These are phyloP conservation scores for Calonectria ilicicola DNA, from an alignment of 2,329 filamentous ascomycete species.

Conservation along the genomic window DNA sequence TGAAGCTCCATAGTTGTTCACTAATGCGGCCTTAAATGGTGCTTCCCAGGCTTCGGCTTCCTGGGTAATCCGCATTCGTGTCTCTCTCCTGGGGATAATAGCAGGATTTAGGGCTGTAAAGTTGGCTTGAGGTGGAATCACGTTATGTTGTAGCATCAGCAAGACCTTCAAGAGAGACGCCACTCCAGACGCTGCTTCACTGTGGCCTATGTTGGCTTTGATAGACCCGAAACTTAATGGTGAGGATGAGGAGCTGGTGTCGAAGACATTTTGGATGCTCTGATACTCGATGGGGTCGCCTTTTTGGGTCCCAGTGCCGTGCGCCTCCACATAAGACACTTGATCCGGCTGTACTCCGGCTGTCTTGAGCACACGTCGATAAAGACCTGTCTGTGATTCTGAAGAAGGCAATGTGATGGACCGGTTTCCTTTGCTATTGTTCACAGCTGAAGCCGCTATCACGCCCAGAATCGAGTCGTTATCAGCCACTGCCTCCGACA, in stretches of 20 bases:
- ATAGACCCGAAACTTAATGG: not conserved
- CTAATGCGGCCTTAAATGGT: not conserved
- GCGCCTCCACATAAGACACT: not conserved
- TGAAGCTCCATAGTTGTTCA: not conserved
- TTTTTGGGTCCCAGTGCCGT: not conserved
- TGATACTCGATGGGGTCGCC: not conserved
- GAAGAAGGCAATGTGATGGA: not conserved
- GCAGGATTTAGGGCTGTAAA: not conserved
- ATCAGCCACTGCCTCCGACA: not conserved
- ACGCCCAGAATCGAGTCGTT: not conserved
- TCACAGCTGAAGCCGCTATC: not conserved
- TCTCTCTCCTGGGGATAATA: not conserved
- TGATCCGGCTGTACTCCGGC: not conserved
- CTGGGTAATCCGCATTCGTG: not conserved
- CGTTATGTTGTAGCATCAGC: not conserved
- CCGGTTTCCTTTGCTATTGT: not conserved
- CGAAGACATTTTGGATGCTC: not conserved
- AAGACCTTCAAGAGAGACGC: not conserved
- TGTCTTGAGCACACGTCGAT: not conserved
- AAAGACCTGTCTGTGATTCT: not conserved
- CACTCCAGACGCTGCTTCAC: not conserved
- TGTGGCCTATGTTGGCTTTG: not conserved
- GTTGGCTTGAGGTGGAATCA: not conserved
- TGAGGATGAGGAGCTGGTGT: not conserved
- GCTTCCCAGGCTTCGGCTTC: not conserved